Conservation (phyloP, 2,329 filamentous ascomycete genomes). For the Phaeosphaeriaceae sp. region DNA sequence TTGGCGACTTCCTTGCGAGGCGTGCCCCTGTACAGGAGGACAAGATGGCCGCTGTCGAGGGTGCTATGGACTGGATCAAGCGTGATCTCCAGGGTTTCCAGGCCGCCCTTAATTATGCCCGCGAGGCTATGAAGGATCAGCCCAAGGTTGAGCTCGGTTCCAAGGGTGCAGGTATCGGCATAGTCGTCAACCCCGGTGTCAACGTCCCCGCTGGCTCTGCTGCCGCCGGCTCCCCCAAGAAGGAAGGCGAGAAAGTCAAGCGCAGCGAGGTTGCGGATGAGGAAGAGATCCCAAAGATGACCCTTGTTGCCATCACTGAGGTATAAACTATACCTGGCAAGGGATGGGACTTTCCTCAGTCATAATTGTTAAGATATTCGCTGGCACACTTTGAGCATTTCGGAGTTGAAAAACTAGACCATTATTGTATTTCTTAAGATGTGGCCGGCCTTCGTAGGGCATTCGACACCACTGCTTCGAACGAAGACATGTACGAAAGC, state of each 20-base stretch:
- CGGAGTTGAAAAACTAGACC: slow-evolving; percentile 4
- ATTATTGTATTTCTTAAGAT: slow-evolving; percentile 4
- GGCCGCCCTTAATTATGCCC: slow-evolving; percentile 56
- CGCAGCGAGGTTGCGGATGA: slow-evolving; percentile 40
- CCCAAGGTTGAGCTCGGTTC: slow-evolving; percentile 59
- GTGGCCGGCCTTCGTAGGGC: not conserved
- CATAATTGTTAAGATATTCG: slow-evolving; percentile 5
- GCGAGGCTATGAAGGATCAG: slow-evolving; percentile 54
- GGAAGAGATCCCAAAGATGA: slow-evolving; percentile 45
- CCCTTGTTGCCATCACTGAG: slow-evolving; percentile 48
- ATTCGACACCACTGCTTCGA: slow-evolving; percentile 8
- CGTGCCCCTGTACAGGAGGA: slow-evolving; percentile 25
- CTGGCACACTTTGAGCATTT: not conserved
- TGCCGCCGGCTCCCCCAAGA: slow-evolving; percentile 37
- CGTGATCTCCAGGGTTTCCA: slow-evolving; percentile 58
- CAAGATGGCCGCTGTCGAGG: slow-evolving; percentile 40
- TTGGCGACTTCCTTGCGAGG: slow-evolving; percentile 34
- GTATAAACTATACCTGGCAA: slow-evolving; percentile 30
- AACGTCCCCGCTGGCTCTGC: slow-evolving; percentile 48
- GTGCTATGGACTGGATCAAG: slow-evolving; percentile 51
- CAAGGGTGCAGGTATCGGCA: slow-evolving; percentile 51
- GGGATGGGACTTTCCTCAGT: slow-evolving; percentile 3
- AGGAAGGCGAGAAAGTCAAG: slow-evolving; percentile 24
- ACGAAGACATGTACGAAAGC: not conserved
- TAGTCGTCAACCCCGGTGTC: slow-evolving; percentile 47